These are phyloP conservation scores for Debaryomyces prosopidis DNA, from an alignment of 805 yeast species.

Conservation along the genomic window DNA sequence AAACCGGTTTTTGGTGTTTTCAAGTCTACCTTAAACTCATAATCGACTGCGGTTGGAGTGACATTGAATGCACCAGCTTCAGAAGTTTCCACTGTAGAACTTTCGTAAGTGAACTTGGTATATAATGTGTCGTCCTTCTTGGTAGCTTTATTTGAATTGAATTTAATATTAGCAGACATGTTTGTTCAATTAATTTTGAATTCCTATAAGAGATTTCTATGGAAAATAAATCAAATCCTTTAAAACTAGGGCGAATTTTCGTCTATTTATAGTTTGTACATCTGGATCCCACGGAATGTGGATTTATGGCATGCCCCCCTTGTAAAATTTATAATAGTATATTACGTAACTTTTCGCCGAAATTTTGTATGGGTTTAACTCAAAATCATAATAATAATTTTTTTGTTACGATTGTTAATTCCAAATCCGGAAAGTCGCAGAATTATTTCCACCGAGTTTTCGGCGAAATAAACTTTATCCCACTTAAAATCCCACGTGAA, in stretches of 20 bases:
- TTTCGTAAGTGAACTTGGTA: conserved; percentile 71
- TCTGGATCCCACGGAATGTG: neutral
- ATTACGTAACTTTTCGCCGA: neutral
- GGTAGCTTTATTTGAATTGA: conserved; percentile 53
- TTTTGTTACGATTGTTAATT: neutral
- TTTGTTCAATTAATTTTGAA: neutral
- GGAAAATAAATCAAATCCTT: neutral
- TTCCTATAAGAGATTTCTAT: neutral
- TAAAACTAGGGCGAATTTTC: neutral
- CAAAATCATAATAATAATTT: neutral
- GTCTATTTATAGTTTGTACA: conserved; percentile 1
- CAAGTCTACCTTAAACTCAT: conserved; percentile 84
- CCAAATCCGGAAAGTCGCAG: neutral
- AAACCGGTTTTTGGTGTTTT: conserved; percentile 83
- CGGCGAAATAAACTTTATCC: neutral
- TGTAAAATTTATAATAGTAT: neutral
- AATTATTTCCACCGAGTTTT: neutral
- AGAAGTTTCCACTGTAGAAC: conserved; percentile 64
- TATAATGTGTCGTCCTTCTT: conserved; percentile 52
- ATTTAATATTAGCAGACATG: conserved; percentile 46
- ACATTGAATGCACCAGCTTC: conserved; percentile 58
- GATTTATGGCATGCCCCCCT: neutral
- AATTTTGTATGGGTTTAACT: neutral
- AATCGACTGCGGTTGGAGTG: conserved; percentile 69
- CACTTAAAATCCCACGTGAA: neutral